phyloP scores from a whole-genome alignment of 2,329 filamentous ascomycete species.

The Alternaria ethzedia region DNA sequence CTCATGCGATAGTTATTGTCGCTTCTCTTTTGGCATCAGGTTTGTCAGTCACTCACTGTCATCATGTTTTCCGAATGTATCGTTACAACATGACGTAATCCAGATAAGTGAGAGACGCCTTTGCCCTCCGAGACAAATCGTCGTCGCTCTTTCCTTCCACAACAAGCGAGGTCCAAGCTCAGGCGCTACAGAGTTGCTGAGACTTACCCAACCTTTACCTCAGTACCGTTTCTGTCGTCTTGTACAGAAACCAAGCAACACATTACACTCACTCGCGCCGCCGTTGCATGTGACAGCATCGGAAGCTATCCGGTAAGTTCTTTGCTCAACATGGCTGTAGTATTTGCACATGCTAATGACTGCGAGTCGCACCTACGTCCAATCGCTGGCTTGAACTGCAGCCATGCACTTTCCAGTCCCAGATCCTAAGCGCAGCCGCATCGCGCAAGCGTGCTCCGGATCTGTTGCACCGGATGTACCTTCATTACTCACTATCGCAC shows the following conservation, averaged over 20 bases:
- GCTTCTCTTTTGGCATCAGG: no score
- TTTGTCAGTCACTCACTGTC: no score
- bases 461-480: no score
- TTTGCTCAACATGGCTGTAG: accelerated
- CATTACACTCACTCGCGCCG: accelerated
- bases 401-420: background rate
- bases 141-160: background rate
- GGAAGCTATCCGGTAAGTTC: background rate
- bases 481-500: background rate
- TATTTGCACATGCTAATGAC: background rate
- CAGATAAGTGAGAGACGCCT: background rate
- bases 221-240: background rate
- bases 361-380: background rate
- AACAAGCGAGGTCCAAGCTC: background rate
- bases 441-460: background rate
- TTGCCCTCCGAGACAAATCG: accelerated
- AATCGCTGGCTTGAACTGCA: background rate
- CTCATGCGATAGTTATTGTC: no score
- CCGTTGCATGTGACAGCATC: background rate
- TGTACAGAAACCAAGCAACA: background rate
- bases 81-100: background rate
- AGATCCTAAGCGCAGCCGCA: background rate
- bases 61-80: no score
- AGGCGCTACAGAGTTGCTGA: background rate
- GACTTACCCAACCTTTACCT: no score